phyloP scores from a whole-genome alignment of 306 rosid species.

The Fragaria vesca region DNA sequence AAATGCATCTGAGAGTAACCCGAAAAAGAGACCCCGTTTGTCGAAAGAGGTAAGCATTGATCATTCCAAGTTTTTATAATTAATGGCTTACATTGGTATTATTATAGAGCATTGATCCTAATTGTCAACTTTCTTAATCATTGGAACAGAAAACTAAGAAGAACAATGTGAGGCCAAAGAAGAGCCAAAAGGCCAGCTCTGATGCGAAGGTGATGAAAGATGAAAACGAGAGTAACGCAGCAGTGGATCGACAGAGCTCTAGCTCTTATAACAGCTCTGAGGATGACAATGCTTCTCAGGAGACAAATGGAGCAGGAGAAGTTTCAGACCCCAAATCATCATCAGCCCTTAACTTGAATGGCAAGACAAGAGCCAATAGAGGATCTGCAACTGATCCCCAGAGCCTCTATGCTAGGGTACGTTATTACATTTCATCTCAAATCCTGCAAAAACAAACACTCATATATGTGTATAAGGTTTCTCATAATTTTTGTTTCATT shows the following conservation, averaged over 20 bases:
- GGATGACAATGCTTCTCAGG: constrained; percentile 66
- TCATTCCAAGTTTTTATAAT: neutral
- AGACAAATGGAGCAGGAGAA: constrained; percentile 41
- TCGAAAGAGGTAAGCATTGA: constrained; percentile 48
- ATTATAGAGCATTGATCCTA: neutral
- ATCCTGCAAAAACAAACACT: neutral
- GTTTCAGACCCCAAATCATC: constrained; percentile 41
- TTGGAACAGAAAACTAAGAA: constrained; percentile 56
- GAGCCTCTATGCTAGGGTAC: constrained; percentile 93
- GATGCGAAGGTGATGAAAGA: constrained; percentile 35
- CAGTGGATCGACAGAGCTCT: constrained; percentile 50
- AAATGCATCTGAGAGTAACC: constrained; percentile 24
- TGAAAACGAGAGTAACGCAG: constrained; percentile 42
- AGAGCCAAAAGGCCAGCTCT: constrained; percentile 29
- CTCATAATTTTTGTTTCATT: neutral
- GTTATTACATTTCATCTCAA: neutral
- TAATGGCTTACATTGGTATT: neutral
- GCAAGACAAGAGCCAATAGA: constrained; percentile 70
- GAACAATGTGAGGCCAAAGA: constrained; percentile 35
- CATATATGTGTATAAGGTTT: neutral
- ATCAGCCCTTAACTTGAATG: constrained; percentile 42
- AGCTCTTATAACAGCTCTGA: constrained; percentile 59
- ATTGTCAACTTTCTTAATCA: constrained; percentile 12
- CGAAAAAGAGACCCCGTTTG: constrained; percentile 50
- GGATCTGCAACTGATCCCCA: constrained; percentile 98